Conservation (phyloP, 2,329 filamentous ascomycete genomes). For the Rhytidhysteron rufulum region DNA sequence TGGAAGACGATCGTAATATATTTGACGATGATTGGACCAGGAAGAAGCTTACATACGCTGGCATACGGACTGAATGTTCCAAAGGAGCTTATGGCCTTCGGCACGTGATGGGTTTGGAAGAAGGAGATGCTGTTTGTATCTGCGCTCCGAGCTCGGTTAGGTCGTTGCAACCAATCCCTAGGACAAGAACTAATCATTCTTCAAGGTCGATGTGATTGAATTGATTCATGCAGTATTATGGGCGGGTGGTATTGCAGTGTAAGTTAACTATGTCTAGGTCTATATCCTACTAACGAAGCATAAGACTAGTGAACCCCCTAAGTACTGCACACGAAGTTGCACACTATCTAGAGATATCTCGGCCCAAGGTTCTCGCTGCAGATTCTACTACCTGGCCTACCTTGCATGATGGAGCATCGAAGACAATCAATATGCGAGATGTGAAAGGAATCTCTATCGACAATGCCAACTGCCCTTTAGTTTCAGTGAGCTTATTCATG, state of each 20-base stretch:
- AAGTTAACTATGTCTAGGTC: slow-evolving; percentile 1
- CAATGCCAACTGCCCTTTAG: slow-evolving; percentile 4
- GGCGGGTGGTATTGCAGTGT: slow-evolving; percentile 14
- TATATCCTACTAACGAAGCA: background rate
- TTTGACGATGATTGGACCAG: slow-evolving; percentile 18
- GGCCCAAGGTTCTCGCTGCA: slow-evolving; percentile 9
- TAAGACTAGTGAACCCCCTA: slow-evolving; percentile 13
- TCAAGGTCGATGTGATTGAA: slow-evolving; percentile 13
- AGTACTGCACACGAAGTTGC: slow-evolving; percentile 13
- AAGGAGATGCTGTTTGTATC: slow-evolving; percentile 14
- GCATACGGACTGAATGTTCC: slow-evolving; percentile 7
- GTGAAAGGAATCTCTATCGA: slow-evolving; percentile 9
- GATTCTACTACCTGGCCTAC: slow-evolving; percentile 12
- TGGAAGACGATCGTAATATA: slow-evolving; percentile 11
- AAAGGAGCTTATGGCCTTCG: slow-evolving; percentile 10
- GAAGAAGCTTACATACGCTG: slow-evolving; percentile 13
- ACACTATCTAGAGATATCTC: slow-evolving; percentile 13
- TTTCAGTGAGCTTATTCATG: slow-evolving; percentile 1
- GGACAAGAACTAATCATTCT: background rate
- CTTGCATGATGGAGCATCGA: slow-evolving; percentile 5
- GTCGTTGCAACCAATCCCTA: too few relatives aligned
- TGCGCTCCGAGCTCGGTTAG: slow-evolving; percentile 15
- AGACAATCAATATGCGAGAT: background rate
- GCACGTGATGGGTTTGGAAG: slow-evolving; percentile 6
- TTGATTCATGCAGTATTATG: slow-evolving; percentile 17